Evolutionary conservation across 2,329 filamentous ascomycete genomes (phyloP), one percentile per base, ranked within the genome.

Genomic region (Aureobasidium musti): DNA sequence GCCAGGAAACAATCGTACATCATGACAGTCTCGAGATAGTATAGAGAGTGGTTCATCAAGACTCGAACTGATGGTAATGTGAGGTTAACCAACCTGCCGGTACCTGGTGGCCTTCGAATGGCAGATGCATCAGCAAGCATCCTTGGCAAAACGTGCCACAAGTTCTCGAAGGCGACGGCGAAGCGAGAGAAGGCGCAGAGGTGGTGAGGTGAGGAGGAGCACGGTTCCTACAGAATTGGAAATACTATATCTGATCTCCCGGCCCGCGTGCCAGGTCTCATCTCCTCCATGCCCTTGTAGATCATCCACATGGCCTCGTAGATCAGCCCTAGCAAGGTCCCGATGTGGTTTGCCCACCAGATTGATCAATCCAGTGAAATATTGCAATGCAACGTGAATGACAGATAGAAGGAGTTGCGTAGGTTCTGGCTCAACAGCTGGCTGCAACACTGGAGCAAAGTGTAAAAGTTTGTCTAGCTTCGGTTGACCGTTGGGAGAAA

Each of bases 181-280:
- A 59, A 45, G 54, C 17, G 54, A 30, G 11, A 39, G 53, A 30
- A 28, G 17, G 47, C 21, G 43, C 10, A 19, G 23, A 50, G 14
- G 49, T 52, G 28, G 28, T 19, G n/a, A 33, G 26, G 17, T n/a
- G 49, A 28, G 41, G 13, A 47, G 49, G n/a, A 33, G 8, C 21
- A 17, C 49, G 45, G 54, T 39, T 30, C 41, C n/a, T n/a, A 30
- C 56, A 13, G 14, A 45, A 59, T 45, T 33, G 56, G 37, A 7
- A 37, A 14, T 30, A 61, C 19, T 47, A 23, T 49, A 49, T 61
- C 43, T 61, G 41, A 61, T 61, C 57, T 61, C 26, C 57, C 57
- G 57, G 57, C 8, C 57, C 57, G 57, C 41, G 23, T 19, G 28
- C 39, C 10, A 54, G 21, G 50, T 35, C 30, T 35, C n/a, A 54